These are phyloP conservation scores for Fusarium brachygibbosum DNA, from an alignment of 2,329 filamentous ascomycete genomes.

Conservation along the genomic window DNA sequence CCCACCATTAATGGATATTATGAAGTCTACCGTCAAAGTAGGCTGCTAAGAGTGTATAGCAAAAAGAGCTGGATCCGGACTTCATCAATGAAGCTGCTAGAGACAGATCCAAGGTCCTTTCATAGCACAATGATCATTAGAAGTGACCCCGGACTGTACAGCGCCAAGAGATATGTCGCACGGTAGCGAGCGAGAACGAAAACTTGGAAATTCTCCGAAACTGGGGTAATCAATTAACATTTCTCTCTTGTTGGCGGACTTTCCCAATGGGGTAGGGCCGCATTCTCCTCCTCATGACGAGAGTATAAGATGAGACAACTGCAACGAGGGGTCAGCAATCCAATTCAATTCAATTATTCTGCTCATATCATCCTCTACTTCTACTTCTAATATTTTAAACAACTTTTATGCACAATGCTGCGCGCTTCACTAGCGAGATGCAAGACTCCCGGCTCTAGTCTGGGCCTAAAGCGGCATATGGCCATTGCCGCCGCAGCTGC, in stretches of 20 bases:
- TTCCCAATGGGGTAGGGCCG: conserved; percentile 51
- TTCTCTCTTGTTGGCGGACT: conserved; percentile 43
- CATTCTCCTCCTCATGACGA: conserved; percentile 25
- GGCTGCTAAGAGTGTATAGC: not conserved
- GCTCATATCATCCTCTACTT: not conserved
- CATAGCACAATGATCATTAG: not conserved
- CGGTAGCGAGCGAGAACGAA: conserved; percentile 5
- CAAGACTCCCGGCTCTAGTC: not conserved
- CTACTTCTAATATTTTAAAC: not conserved
- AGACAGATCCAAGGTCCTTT: not conserved
- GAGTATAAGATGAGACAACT: conserved; percentile 39
- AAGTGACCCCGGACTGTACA: not conserved
- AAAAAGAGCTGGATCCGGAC: too few relatives aligned
- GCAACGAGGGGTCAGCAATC: conserved; percentile 3
- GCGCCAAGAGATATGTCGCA: not conserved
- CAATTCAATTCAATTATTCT: not conserved
- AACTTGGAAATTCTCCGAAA: conserved; percentile 11
- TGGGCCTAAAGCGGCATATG: conserved; percentile 35
- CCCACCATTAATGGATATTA: not conserved
- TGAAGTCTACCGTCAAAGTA: too few relatives aligned
- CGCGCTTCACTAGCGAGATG: conserved; percentile 37
- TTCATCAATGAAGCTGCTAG: not conserved
- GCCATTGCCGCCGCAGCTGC: conserved; percentile 34
- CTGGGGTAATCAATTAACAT: conserved; percentile 12
- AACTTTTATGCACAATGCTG: conserved; percentile 40